Evolutionary conservation across 2,329 filamentous ascomycete species (phyloP), one percentile per base, ranked within the genome.

Genomic region (Apiospora marii): DNA sequence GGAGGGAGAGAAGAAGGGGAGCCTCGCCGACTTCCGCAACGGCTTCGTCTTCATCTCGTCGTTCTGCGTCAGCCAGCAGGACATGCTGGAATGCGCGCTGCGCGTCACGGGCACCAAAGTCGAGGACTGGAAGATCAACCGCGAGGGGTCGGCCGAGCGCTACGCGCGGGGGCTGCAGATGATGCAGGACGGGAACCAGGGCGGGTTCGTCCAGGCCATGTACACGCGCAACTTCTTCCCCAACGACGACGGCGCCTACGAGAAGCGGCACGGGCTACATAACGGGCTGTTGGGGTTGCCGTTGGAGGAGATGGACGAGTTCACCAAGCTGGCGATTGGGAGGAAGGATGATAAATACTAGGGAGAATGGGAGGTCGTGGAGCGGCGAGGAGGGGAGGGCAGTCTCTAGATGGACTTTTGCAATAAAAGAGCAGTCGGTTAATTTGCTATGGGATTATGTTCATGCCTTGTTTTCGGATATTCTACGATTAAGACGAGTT

Each of bases 81-180:
- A 93, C 13, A 93, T 93, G 83, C 85, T 93, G 71, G 86, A 87
- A 51, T 87, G 86, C n/a, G 80, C 91, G 16, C 85, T 91, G 76
- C 86, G 87, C 30, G 90, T 91, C 4, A 87, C 88, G 0, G 86
- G 86, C 0, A 89, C 87, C 0, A 87, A 82, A 1, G 1, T 41
- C 10, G 81, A 80, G 0, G 91, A 93, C 76, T 94, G 92, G 92
- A 85, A 78, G 2, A 85, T 93, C 71, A 83, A 78, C 1, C 80
- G 85, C 10, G 86, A 91, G 80, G 75, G 79, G 0, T 80, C 83
- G 1, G 74, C 82, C 53, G 80, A 88, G 78, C 85, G 90, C 30
- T 89, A 85, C 74, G 79, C 82, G 70, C 83, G 86, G 1, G 90
- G 85, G 0, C 74, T 84, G 72, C 84, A 84, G 70, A 41, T 71